Evolutionary conservation across 805 yeast genomes (phyloP).

Genomic region (Kodamaea sagamina): DNA sequence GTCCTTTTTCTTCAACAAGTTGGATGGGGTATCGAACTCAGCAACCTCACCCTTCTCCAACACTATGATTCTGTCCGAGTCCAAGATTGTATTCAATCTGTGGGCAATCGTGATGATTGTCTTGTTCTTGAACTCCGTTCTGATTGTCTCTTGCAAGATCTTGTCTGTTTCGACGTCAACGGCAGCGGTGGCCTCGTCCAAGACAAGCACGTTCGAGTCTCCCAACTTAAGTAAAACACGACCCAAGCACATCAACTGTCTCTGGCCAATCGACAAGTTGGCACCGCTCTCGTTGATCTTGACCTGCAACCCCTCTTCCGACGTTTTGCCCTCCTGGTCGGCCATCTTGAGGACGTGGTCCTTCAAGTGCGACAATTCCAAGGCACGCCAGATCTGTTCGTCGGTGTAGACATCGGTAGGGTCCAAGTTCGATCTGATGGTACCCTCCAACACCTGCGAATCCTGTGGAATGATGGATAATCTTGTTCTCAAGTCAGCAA

Average conservation of each 20-base stretch:
- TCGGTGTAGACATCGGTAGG: constrained; percentile 39
- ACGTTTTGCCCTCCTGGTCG: constrained; percentile 25
- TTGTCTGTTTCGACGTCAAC: constrained; percentile 85
- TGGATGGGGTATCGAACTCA: constrained; percentile 73
- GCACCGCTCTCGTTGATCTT: constrained; percentile 47
- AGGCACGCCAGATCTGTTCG: constrained; percentile 44
- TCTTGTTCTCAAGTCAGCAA: constrained; percentile 44
- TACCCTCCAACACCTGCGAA: constrained; percentile 48
- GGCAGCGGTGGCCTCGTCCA: constrained; percentile 89
- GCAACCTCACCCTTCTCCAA: constrained; percentile 73
- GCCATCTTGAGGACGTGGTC: constrained; percentile 41
- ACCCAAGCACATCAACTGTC: constrained; percentile 70
- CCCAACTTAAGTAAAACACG: constrained; percentile 69
- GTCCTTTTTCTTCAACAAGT: constrained; percentile 61
- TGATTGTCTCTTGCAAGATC: constrained; percentile 74
- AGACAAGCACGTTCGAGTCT: constrained; percentile 57
- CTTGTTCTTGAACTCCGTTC: constrained; percentile 71
- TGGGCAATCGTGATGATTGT: constrained; percentile 86
- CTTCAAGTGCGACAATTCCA: constrained; percentile 45
- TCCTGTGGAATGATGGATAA: constrained; percentile 49
- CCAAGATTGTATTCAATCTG: constrained; percentile 79
- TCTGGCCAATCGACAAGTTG: constrained; percentile 55
- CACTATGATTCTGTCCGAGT: constrained; percentile 75
- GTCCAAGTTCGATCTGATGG: constrained; percentile 43
- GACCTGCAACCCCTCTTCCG: constrained; percentile 35